These are phyloP conservation scores for Gossypium trilobum DNA, from an alignment of 441 rosid genomes.

Conservation along the genomic window DNA sequence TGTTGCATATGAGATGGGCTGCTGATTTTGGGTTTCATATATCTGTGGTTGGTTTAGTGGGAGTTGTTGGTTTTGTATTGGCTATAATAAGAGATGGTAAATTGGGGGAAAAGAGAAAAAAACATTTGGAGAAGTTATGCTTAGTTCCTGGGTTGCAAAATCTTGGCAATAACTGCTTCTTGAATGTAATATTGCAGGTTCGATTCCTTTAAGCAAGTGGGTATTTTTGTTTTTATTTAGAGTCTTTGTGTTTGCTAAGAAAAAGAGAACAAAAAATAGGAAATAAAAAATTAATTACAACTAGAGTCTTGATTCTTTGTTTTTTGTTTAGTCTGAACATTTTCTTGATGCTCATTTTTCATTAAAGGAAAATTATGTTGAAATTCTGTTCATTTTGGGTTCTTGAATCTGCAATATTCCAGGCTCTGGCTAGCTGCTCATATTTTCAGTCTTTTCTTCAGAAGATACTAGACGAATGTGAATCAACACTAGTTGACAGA, in stretches of 20 bases:
- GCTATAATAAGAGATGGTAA: slow-evolving; percentile 38
- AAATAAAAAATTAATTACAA: not conserved
- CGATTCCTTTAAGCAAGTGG: slow-evolving; percentile 12
- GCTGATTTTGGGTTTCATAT: slow-evolving; percentile 33
- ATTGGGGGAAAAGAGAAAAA: slow-evolving; percentile 19
- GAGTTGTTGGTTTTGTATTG: slow-evolving; percentile 39
- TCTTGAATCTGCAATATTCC: slow-evolving; percentile 16
- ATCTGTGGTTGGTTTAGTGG: slow-evolving; percentile 40
- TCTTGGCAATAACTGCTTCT: slow-evolving; percentile 74
- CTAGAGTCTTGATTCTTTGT: not conserved
- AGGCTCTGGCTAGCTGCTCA: slow-evolving; percentile 80
- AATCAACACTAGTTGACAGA: slow-evolving; percentile 27
- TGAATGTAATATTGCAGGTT: slow-evolving; percentile 80
- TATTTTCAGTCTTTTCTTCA: slow-evolving; percentile 51
- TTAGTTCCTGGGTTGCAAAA: slow-evolving; percentile 72
- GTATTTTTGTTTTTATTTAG: not conserved
- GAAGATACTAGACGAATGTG: slow-evolving; percentile 43
- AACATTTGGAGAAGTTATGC: slow-evolving; percentile 19
- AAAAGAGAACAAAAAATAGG: not conserved
- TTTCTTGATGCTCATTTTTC: not conserved
- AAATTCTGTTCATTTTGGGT: not conserved
- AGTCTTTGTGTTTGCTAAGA: not conserved
- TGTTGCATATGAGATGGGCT: slow-evolving; percentile 27
- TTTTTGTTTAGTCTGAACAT: not conserved
- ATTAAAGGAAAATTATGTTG: not conserved